These are phyloP conservation scores for Carex cristatella DNA, from an alignment of 176 grass and related monocot genomes.

Conservation along the genomic window DNA sequence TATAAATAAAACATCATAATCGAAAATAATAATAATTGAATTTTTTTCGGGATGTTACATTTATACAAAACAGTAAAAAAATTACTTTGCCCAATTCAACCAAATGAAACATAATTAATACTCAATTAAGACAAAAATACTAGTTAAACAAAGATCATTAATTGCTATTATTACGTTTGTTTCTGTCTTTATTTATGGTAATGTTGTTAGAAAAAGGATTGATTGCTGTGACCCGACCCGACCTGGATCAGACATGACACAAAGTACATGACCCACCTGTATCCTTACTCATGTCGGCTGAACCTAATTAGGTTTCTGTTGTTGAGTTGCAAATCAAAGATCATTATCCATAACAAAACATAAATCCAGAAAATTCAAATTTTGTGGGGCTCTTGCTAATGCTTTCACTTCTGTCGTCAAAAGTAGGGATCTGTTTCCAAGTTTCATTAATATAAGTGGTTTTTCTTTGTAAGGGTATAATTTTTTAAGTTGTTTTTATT, in stretches of 20 bases:
- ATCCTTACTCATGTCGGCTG: conserved; percentile 7
- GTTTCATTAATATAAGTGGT: neutral
- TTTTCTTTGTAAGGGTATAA: neutral
- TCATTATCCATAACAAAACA: conserved; percentile 16
- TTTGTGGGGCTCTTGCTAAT: neutral
- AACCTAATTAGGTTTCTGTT: conserved; percentile 1
- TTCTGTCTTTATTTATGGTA: neutral
- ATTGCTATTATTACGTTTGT: conserved; percentile 1
- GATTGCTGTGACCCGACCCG: neutral
- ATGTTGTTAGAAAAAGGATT: neutral
- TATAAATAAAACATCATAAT: too few relatives aligned
- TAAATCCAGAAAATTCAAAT: neutral
- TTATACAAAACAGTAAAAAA: neutral
- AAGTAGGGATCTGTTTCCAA: neutral
- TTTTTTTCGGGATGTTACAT: too few relatives aligned
- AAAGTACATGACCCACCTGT: conserved; percentile 1
- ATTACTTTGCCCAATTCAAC: neutral
- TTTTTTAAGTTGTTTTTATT: neutral
- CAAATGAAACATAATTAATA: neutral
- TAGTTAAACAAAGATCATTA: neutral
- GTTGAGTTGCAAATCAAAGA: neutral
- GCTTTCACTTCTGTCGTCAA: conserved; percentile 9
- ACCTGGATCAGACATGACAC: conserved; percentile 1
- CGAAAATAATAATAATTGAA: too few relatives aligned
- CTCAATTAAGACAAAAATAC: neutral